Conservation (phyloP, 257 asterid genomes). For the Capsicum rhomboideum region DNA sequence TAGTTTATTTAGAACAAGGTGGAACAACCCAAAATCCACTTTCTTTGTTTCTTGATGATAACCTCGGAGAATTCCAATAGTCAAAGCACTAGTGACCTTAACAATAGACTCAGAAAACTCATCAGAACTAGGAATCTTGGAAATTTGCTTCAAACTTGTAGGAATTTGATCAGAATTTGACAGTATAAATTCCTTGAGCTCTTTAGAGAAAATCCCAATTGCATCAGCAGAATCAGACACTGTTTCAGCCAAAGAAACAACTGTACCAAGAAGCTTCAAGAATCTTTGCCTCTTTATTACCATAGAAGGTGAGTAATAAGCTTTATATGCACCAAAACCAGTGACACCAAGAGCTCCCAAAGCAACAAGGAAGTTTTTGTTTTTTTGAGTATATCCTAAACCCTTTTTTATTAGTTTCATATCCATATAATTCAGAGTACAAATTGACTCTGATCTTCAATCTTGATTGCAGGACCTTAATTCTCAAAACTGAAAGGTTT, state of each 20-base stretch:
- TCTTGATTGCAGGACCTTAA: background rate
- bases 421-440: slow-evolving; percentile 21
- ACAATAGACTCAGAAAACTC: slow-evolving; percentile 41
- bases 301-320: slow-evolving; percentile 39
- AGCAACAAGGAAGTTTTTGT: slow-evolving; percentile 32
- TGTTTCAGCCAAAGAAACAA: slow-evolving; percentile 41
- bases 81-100: slow-evolving; percentile 33
- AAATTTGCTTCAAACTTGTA: slow-evolving; percentile 53
- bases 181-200: slow-evolving; percentile 38
- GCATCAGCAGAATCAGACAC: slow-evolving; percentile 55
- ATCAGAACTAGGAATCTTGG: slow-evolving; percentile 36
- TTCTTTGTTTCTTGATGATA: slow-evolving; percentile 1
- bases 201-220: slow-evolving; percentile 49
- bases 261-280: slow-evolving; percentile 27
- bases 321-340: slow-evolving; percentile 40
- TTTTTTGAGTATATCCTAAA: slow-evolving; percentile 20
- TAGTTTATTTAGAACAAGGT: slow-evolving; percentile 33
- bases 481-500: background rate
- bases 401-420: slow-evolving; percentile 22
- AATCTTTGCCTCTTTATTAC: slow-evolving; percentile 39
- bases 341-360: slow-evolving; percentile 45
- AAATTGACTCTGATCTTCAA: background rate
- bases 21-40: slow-evolving; percentile 10
- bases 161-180: slow-evolving; percentile 66
- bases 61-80: slow-evolving; percentile 42